phyloP scores from a whole-genome alignment of 305 asterid genomes.

The Solanum hybrid region DNA sequence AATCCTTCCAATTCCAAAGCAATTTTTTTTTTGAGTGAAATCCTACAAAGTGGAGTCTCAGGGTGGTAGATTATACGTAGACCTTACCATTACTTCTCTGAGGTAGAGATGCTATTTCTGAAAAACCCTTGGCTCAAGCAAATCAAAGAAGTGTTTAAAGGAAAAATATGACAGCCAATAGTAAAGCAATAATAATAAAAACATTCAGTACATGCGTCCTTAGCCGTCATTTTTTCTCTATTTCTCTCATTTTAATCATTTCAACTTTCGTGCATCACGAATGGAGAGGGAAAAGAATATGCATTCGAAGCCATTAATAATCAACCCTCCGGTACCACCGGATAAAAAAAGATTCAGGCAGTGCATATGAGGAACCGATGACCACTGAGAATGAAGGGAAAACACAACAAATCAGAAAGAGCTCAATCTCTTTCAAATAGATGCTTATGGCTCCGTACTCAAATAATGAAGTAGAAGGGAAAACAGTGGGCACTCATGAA shows the following conservation, averaged over 20 bases:
- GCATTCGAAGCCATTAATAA: no score
- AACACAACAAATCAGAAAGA: no score
- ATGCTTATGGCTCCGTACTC: no score
- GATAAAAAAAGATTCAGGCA: no score
- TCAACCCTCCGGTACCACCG: no score
- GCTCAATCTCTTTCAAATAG: no score
- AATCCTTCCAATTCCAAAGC: no score
- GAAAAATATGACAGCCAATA: background rate
- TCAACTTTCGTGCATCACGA: background rate
- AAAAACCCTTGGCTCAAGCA: background rate
- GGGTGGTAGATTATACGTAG: background rate
- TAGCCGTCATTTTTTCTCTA: slow-evolving; percentile 15
- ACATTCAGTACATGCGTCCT: background rate
- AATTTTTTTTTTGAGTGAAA: background rate
- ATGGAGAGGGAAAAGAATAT: background rate
- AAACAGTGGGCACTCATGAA: no score
- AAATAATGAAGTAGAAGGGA: no score
- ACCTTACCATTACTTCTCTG: background rate
- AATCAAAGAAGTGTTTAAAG: background rate
- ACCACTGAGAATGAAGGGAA: no score
- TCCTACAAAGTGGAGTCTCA: background rate
- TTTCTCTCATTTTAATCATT: slow-evolving; percentile 1
- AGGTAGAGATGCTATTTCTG: background rate
- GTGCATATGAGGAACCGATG: no score
- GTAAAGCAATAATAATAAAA: background rate